phyloP scores from a whole-genome alignment of 2,329 filamentous ascomycete genomes.

The Gaeumannomyces tritici region DNA sequence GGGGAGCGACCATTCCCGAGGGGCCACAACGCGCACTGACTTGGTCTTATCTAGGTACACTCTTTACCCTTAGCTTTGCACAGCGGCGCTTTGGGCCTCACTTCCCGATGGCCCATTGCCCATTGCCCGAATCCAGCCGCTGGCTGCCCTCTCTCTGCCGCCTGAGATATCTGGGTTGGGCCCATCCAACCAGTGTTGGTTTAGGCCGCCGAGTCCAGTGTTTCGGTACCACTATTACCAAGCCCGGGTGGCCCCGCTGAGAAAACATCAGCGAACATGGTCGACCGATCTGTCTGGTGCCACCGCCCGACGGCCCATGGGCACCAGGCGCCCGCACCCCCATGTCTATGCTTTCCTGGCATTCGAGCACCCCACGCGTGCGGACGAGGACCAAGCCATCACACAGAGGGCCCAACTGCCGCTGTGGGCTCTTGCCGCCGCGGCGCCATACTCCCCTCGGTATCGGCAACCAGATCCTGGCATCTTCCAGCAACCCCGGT shows the following conservation, averaged over 20 bases:
- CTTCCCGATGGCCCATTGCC: not conserved
- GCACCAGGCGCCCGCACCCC: not conserved
- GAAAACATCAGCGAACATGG: not conserved
- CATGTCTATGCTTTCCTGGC: not conserved
- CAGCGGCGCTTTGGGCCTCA: not conserved
- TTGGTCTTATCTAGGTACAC: not conserved
- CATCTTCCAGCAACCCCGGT: not conserved
- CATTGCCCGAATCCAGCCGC: not conserved
- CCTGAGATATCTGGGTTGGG: not conserved
- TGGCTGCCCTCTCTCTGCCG: not conserved
- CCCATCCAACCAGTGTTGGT: not conserved
- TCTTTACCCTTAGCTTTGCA: not conserved
- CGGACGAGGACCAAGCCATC: not conserved
- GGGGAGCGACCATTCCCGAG: not conserved
- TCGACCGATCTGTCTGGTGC: not conserved
- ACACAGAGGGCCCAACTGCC: not conserved
- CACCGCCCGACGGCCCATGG: not conserved
- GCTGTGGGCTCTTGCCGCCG: not conserved
- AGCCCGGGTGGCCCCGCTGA: not conserved
- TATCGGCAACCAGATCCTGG: not conserved
- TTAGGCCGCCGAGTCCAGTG: not conserved
- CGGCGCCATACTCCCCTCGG: not conserved
- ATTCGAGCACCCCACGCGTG: not conserved
- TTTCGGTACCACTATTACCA: not conserved
- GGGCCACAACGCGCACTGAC: not conserved